Evolutionary conservation across 257 asterid species (phyloP).

Genomic region (Petunia axillaris): DNA sequence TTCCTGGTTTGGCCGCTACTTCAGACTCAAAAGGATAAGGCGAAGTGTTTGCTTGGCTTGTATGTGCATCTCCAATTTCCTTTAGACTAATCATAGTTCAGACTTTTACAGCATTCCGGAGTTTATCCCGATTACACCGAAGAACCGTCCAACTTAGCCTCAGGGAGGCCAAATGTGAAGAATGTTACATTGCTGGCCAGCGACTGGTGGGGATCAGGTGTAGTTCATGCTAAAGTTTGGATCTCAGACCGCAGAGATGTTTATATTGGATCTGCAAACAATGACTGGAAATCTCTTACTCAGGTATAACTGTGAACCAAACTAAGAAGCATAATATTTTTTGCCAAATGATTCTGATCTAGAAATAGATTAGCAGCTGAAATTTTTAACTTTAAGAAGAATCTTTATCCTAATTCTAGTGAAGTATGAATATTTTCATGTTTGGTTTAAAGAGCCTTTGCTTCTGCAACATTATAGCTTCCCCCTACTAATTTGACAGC

Average conservation of each 20-base stretch:
- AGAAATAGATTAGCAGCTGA: neutral
- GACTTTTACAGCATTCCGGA: conserved; percentile 90
- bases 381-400: neutral
- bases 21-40: neutral
- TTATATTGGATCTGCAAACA: conserved; percentile 88
- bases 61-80: conserved; percentile 11
- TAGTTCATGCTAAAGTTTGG: conserved; percentile 92
- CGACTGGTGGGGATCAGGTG: conserved; percentile 91
- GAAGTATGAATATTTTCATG: neutral
- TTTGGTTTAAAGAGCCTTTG: neutral
- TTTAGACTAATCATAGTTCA: conserved; percentile 41
- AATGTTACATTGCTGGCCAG: conserved; percentile 65
- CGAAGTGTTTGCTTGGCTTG: conserved; percentile 10
- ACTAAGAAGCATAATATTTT: neutral
- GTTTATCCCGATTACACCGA: conserved; percentile 78
- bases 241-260: conserved; percentile 72
- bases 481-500: neutral
- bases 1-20: neutral
- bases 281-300: conserved; percentile 92
- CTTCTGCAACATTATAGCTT: neutral
- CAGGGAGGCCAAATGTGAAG: conserved; percentile 76
- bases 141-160: conserved; percentile 71
- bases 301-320: conserved; percentile 50
- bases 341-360: neutral
- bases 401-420: neutral